Percentiles rank a stretch among this genome's conserved stretches.
These are phyloP conservation scores for Cryptococcus amylolentus DNA, from an alignment of 1,284 basidiomycete species.

Conservation along the genomic window DNA sequence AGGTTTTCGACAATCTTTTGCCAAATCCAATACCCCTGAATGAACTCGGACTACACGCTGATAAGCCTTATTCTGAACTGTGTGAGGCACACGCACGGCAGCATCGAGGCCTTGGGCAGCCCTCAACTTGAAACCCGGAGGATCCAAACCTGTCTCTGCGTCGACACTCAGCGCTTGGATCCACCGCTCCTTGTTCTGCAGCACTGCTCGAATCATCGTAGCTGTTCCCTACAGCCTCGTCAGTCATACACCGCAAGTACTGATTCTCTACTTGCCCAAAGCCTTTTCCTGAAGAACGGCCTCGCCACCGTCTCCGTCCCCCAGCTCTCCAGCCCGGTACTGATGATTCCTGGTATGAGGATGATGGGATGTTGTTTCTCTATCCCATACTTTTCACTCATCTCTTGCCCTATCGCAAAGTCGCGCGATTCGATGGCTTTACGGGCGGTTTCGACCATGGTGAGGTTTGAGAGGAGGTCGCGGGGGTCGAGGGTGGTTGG, in stretches of 20 bases:
- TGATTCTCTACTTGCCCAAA: constrained; percentile 37
- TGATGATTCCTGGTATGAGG: constrained; percentile 64
- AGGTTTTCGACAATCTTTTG: constrained; percentile 90
- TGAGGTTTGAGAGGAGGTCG: constrained; percentile 41
- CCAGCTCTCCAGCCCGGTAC: constrained; percentile 49
- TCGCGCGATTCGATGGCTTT: constrained; percentile 76
- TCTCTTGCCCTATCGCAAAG: constrained; percentile 74
- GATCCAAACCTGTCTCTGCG: constrained; percentile 85
- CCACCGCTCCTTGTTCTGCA: constrained; percentile 62
- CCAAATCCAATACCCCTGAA: constrained; percentile 96
- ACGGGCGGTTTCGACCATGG: constrained; percentile 56
- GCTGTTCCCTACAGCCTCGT: constrained; percentile 58
- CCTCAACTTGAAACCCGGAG: constrained; percentile 79
- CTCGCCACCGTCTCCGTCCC: constrained; percentile 38
- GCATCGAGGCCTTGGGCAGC: constrained; percentile 74
- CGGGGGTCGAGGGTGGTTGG: constrained; percentile 33
- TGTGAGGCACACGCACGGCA: constrained; percentile 36
- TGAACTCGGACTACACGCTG: constrained; percentile 64
- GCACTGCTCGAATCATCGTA: constrained; percentile 47
- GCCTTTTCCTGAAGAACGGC: constrained; percentile 49
- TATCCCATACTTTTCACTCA: constrained; percentile 62
- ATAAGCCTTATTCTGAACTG: neutral
- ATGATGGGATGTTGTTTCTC: constrained; percentile 72
- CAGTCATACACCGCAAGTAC: neutral
- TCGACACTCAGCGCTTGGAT: constrained; percentile 87